Evolutionary conservation across 306 rosid genomes (phyloP).

Genomic region (Leucaena leucocephala): DNA sequence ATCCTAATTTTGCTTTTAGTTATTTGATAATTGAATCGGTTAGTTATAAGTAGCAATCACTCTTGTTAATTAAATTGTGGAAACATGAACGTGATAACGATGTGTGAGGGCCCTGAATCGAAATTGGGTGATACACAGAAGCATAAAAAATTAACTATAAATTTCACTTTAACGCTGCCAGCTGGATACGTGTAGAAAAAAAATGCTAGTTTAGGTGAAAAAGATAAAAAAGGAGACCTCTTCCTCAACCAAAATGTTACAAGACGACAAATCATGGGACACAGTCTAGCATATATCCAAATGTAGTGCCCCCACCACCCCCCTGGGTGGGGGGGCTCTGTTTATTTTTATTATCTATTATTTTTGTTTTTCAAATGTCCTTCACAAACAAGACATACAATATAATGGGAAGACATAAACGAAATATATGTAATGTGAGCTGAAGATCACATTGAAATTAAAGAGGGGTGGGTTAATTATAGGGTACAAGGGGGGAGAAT

Average conservation of each 20-base stretch:
- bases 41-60: neutral
- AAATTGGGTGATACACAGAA: neutral
- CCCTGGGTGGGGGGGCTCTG: no score
- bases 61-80: neutral
- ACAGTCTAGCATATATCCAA: neutral
- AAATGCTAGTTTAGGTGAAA: neutral
- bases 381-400: neutral
- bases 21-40: neutral
- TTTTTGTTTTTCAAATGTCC: neutral
- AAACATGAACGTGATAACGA: neutral
- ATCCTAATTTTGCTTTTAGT: neutral
- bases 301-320: neutral
- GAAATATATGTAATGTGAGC: neutral
- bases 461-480: no score
- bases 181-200: neutral
- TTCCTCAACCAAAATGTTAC: neutral
- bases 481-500: neutral
- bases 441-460: no score
- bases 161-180: conserved; percentile 9
- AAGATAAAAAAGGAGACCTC: neutral
- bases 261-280: neutral
- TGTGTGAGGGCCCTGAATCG: neutral
- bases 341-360: no score
- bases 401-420: neutral
- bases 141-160: neutral